A percentile compares a stretch with the other conserved stretches of the same genome.
These are phyloP conservation scores for Chaetomium sp. DNA, from an alignment of 2,329 filamentous ascomycete genomes.

Conservation along the genomic window DNA sequence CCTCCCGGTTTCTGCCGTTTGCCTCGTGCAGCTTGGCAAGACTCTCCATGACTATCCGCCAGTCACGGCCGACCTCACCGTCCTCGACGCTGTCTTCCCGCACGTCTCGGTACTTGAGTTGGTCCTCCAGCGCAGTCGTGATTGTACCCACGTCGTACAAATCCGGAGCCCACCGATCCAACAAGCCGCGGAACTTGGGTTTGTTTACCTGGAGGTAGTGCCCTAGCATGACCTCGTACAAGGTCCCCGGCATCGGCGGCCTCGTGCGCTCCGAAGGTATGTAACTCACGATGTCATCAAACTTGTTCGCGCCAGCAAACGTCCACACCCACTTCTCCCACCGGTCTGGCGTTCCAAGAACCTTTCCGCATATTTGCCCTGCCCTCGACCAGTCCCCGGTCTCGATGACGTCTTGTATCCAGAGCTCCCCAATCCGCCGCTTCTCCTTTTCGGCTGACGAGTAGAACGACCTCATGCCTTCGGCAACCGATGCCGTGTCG, in stretches of 20 bases:
- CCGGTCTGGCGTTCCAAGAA: conserved; percentile 73
- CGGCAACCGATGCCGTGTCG: conserved; percentile 65
- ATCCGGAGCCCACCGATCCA: conserved; percentile 82
- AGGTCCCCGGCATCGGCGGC: conserved; percentile 75
- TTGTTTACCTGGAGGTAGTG: conserved; percentile 85
- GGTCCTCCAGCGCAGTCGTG: conserved; percentile 77
- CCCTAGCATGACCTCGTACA: conserved; percentile 86
- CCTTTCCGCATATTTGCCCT: conserved; percentile 78
- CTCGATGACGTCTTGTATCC: conserved; percentile 83
- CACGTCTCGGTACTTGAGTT: conserved; percentile 74
- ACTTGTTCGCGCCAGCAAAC: conserved; percentile 82
- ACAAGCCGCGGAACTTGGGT: conserved; percentile 71
- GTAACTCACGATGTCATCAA: conserved; percentile 85
- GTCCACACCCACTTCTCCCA: conserved; percentile 98
- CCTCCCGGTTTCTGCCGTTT: conserved; percentile 78
- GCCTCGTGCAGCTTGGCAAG: conserved; percentile 84
- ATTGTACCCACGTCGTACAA: conserved; percentile 80
- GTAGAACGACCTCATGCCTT: conserved; percentile 59
- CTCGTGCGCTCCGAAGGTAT: conserved; percentile 77
- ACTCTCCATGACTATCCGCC: conserved; percentile 85
- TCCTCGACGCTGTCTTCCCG: conserved; percentile 75
- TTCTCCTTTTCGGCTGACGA: conserved; percentile 83
- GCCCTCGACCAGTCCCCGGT: conserved; percentile 75
- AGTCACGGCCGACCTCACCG: conserved; percentile 74
- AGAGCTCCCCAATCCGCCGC: conserved; percentile 84